Conservation (phyloP, 306 rosid species). For the Dalbergia cochinchinensis region DNA sequence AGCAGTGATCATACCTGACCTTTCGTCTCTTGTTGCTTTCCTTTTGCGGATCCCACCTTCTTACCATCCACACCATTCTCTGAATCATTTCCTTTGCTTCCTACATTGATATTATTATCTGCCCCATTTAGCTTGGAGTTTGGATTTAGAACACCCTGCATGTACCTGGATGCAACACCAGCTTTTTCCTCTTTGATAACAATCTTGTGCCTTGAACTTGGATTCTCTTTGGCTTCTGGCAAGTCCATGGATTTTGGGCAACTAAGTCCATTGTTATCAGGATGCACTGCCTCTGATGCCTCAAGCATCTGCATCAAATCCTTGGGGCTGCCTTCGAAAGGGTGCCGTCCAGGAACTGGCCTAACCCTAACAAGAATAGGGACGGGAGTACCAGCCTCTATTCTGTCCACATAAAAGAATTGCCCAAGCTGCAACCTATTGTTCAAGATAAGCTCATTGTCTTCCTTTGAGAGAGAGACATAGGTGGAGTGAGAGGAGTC, state of each 20-base stretch:
- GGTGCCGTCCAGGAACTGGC: conserved; percentile 82
- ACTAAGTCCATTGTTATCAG: conserved; percentile 46
- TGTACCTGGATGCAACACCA: conserved; percentile 84
- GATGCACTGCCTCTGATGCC: conserved; percentile 55
- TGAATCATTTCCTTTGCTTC: conserved; percentile 60
- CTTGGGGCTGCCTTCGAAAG: conserved; percentile 86
- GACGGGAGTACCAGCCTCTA: conserved; percentile 77
- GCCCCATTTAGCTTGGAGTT: conserved; percentile 52
- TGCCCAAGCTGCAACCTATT: conserved; percentile 92
- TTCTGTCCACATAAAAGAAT: conserved; percentile 80
- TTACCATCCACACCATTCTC: conserved; percentile 63
- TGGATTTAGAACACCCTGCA: conserved; percentile 75
- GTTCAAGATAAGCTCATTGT: conserved; percentile 84
- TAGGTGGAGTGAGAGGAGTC: conserved; percentile 94
- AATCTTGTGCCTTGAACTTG: conserved; percentile 66
- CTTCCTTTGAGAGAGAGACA: conserved; percentile 79
- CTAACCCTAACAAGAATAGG: conserved; percentile 80
- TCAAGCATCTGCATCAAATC: conserved; percentile 94
- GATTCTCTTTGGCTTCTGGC: conserved; percentile 60
- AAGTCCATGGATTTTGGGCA: conserved; percentile 51
- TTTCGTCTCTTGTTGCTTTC: conserved; percentile 72
- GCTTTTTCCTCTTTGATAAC: conserved; percentile 85
- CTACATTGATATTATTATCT: conserved; percentile 50
- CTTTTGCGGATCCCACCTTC: conserved; percentile 61
- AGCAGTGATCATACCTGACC: conserved; percentile 75